Percentiles rank a stretch among this genome's conserved stretches.
Conservation (phyloP, 2,329 filamentous ascomycete genomes). For the Rhynchosporium graminicola region DNA sequence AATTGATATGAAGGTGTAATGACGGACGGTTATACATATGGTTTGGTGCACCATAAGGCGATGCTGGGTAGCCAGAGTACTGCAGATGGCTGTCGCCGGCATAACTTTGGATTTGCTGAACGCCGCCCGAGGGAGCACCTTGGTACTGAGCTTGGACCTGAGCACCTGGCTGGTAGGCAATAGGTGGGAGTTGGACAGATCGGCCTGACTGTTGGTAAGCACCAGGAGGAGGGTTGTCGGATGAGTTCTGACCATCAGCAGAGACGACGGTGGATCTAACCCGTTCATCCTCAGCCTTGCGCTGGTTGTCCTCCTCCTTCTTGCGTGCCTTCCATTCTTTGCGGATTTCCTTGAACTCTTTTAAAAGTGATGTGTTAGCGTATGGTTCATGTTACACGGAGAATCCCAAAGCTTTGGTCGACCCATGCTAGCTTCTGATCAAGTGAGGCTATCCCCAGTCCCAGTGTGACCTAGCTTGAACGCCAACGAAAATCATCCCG, state of each 20-base stretch:
- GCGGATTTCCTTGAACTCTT: slow-evolving; percentile 98
- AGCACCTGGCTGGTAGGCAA: slow-evolving; percentile 66
- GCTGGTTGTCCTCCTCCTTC: slow-evolving; percentile 93
- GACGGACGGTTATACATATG: slow-evolving; percentile 62
- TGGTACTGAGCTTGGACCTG: slow-evolving; percentile 64
- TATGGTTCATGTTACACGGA: slow-evolving; percentile 34
- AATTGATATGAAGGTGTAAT: slow-evolving; percentile 39
- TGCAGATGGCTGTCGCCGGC: slow-evolving; percentile 43
- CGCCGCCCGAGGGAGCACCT: slow-evolving; percentile 55
- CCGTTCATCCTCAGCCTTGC: slow-evolving; percentile 87
- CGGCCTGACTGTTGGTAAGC: slow-evolving; percentile 52
- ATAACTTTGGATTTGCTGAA: slow-evolving; percentile 60
- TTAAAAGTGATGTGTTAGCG: slow-evolving; percentile 36
- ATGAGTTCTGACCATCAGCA: slow-evolving; percentile 54
- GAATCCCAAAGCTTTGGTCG: slow-evolving; percentile 39
- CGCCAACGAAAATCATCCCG: slow-evolving; percentile 44
- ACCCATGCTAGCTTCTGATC: slow-evolving; percentile 47
- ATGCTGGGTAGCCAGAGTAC: slow-evolving; percentile 59
- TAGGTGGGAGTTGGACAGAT: slow-evolving; percentile 70
- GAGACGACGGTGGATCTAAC: slow-evolving; percentile 62
- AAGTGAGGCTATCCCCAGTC: slow-evolving; percentile 45
- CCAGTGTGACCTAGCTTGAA: slow-evolving; percentile 51
- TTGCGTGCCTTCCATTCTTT: slow-evolving; percentile 99
- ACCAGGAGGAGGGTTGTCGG: slow-evolving; percentile 52
- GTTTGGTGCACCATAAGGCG: slow-evolving; percentile 53